phyloP scores from a whole-genome alignment of 2,329 filamentous ascomycete species.

The Calycina herbarum region DNA sequence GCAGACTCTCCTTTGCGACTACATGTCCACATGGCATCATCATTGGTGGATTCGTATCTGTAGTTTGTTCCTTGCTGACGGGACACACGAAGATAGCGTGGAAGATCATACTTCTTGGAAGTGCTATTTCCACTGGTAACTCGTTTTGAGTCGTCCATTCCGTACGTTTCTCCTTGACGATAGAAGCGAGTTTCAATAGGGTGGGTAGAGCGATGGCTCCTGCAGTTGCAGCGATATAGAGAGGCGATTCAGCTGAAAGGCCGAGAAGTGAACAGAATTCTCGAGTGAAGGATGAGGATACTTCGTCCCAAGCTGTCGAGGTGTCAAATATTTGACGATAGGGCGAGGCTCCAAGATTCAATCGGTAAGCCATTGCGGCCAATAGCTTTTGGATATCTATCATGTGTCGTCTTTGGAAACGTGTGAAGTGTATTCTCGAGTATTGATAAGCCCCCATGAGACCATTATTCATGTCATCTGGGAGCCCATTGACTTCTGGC shows the following conservation, averaged over 20 bases:
- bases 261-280: conserved; percentile 94
- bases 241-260: conserved; percentile 84
- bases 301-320: conserved; percentile 74
- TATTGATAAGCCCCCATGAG: conserved; percentile 70
- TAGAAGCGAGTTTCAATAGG: conserved; percentile 81
- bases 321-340: conserved; percentile 80
- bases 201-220: conserved; percentile 89
- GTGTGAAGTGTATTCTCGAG: conserved; percentile 69
- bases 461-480: conserved; percentile 56
- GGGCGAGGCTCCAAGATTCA: conserved; percentile 74
- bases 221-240: conserved; percentile 90
- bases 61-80: conserved; percentile 94
- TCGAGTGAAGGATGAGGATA: conserved; percentile 82
- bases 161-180: conserved; percentile 85
- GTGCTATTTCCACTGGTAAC: conserved; percentile 72
- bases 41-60: conserved; percentile 90
- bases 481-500: conserved; percentile 52
- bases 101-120: conserved; percentile 67
- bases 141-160: conserved; percentile 95
- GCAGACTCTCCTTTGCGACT: conserved; percentile 80
- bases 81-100: conserved; percentile 98
- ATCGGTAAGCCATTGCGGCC: conserved; percentile 75
- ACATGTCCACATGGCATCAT: conserved; percentile 96
- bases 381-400: conserved; percentile 79
- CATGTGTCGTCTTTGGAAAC: conserved; percentile 73